Conservation (phyloP, 2,329 filamentous ascomycete species). For the Pseudocercospora vitis region DNA sequence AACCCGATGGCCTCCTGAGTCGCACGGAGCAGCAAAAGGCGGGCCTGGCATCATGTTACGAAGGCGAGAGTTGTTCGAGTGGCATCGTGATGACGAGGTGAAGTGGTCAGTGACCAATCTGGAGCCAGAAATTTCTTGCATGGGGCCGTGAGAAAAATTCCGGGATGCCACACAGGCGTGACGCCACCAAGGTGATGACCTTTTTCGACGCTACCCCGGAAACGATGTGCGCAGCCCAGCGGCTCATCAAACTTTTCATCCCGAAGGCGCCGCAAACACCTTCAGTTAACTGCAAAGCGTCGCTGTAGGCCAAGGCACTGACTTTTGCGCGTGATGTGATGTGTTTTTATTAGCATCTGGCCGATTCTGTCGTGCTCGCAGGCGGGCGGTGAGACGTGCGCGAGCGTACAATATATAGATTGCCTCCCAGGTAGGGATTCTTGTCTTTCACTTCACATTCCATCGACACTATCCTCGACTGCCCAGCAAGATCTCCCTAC, state of each 20-base stretch:
- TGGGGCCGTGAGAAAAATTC: no score
- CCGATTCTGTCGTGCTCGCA: slow-evolving; percentile 13
- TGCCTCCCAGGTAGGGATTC: slow-evolving; percentile 5
- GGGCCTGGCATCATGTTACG: slow-evolving; percentile 23
- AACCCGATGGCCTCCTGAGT: not conserved
- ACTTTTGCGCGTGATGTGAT: slow-evolving; percentile 23
- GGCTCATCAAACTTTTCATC: slow-evolving; percentile 8
- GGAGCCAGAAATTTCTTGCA: slow-evolving; percentile 11
- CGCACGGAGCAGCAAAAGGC: slow-evolving; percentile 15
- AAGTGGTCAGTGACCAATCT: not conserved
- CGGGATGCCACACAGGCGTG: no score
- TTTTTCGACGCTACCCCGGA: not conserved
- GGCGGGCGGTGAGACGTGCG: not conserved
- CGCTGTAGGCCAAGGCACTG: slow-evolving; percentile 15
- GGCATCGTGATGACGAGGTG: slow-evolving; percentile 4
- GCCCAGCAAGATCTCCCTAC: slow-evolving; percentile 5
- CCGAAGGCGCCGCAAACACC: slow-evolving; percentile 6
- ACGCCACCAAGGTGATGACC: slow-evolving; percentile 7
- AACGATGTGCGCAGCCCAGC: not conserved
- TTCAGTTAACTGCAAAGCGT: slow-evolving; percentile 28
- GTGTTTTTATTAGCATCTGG: slow-evolving; percentile 18
- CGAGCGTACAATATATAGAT: slow-evolving; percentile 16
- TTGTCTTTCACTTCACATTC: slow-evolving; percentile 12
- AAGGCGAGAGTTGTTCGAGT: slow-evolving; percentile 20
- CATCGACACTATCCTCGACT: slow-evolving; percentile 16